Evolutionary conservation across 306 rosid species (phyloP), one percentile per base, ranked within the genome.

Genomic region (Lotus japonicus): DNA sequence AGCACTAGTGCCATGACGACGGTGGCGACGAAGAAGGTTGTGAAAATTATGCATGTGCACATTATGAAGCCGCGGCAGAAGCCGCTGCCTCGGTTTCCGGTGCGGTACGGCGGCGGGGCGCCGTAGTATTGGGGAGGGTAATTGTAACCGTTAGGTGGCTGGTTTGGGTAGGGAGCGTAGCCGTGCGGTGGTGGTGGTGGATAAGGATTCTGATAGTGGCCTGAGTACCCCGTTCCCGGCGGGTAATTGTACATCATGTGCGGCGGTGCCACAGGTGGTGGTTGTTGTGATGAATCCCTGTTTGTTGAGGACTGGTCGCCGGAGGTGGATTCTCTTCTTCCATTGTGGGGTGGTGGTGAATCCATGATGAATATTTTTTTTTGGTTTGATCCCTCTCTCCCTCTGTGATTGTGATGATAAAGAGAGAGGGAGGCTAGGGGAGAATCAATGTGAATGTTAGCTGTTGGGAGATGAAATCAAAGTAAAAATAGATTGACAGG

Each of bases 1-100:
- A 77, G 33, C 8, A 67, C 0, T 7, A 82, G 11, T 16, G 83
- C 62, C 3, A 64, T 7, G 2, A 79, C 1, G 33, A 83, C 6
- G 57, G 59, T 58, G 3, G 56, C 2, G 13, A 75, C 0, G 2
- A 79, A 78, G 9, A 31, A 66, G 0, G 9, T 18, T 0, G 55
- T 26, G 19, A 26, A 62, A 8, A 52, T 26, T 0, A 35, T 12
- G 36, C 35, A 86, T 0, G 18, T 76, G 51, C 42, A 38, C 16
- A 44, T 26, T 13, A 52, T 60, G 13, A 77, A 74, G 52, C 81
- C 71, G 2, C 95, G 87, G 3, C 77, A 0, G 70, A 82, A 83
- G 13, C 51, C 7, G 33, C 28, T 19, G 6, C 44, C 43, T 6
- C 19, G 15, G 6, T 2, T 13, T 3, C 3, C 6, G 3, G 15